Conservation (phyloP, 2,329 filamentous ascomycete species). For the Exophiala oligosperma region DNA sequence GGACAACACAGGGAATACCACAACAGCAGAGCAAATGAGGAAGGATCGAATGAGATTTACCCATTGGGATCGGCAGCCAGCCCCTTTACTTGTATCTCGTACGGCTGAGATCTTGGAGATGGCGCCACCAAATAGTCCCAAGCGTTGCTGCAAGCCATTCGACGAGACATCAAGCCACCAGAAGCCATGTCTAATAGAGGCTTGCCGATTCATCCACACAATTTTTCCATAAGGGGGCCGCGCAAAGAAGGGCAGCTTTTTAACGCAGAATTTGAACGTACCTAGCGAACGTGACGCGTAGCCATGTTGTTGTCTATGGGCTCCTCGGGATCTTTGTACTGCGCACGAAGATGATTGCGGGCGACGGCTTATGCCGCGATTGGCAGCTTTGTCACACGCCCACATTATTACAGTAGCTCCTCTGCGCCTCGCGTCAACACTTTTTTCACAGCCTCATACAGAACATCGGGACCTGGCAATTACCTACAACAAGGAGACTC, state of each 20-base stretch:
- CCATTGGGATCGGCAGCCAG: constrained; percentile 1
- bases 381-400: neutral
- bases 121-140: constrained; percentile 12
- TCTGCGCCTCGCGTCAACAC: too few species aligned
- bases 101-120: constrained; percentile 7
- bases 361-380: neutral
- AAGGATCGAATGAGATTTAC: neutral
- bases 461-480: too few species aligned
- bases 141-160: constrained; percentile 5
- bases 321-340: too few species aligned
- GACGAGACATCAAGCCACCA: neutral
- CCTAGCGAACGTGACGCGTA: too few species aligned
- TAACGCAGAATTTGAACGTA: too few species aligned
- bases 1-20: neutral
- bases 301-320: too few species aligned
- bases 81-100: constrained; percentile 1
- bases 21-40: neutral
- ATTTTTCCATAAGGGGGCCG: too few species aligned
- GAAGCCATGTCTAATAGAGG: neutral
- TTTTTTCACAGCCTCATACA: too few species aligned
- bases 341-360: too few species aligned
- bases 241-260: too few species aligned
- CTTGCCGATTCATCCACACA: too few species aligned
- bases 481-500: too few species aligned
- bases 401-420: neutral